Base-by-base conservation (phyloP, 148 eudicot species). In the Persicaria tinctoria region DNA sequence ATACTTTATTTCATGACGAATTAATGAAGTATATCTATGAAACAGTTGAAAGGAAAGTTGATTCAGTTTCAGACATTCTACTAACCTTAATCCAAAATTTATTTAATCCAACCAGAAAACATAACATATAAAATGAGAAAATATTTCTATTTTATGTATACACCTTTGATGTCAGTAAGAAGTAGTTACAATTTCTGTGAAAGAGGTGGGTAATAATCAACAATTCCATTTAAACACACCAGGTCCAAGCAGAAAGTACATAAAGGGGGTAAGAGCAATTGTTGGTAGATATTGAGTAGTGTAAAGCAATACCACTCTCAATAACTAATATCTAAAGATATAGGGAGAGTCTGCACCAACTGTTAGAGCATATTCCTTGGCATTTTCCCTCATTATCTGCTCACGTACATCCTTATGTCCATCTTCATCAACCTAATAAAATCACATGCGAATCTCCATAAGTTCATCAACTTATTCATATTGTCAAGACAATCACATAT, bases 381-480 rank as follows among this genome's bases (percentile, higher is more conserved):
- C 70, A 66, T 66, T 18, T 66, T 66, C 38, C 70, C 13, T 17
- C 46, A 66, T 1, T 10, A 41, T 38, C 70, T 66, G 70, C 46
- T 44, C 47, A 44, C 13, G 70, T 13, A 4, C 2, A 38, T 38
- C 38, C 70, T 7, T 66, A 66, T 66, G 47, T 13, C 44, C 70
- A 44, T 66, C 48, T 13, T 41, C 70, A 44, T 38, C 70, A 44
- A 66, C 70, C 70, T 66, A 41, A 41, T 41, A 66, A 66, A 66
- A 66, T 14, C 44, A 66, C 48, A 44, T 38, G n/a, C 6, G 17
- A 32, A 7, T 62, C 68, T 27, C 46, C 45, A 66, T 3, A 66
- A 66, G 48, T 13, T 66, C 17, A 66, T 5, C 6, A 66, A 66
- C 12, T 66, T 13, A 10, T 6, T 4, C 7, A 57, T 4, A 57